Conservation (phyloP, 441 rosid species). For the Gossypium aridum region DNA sequence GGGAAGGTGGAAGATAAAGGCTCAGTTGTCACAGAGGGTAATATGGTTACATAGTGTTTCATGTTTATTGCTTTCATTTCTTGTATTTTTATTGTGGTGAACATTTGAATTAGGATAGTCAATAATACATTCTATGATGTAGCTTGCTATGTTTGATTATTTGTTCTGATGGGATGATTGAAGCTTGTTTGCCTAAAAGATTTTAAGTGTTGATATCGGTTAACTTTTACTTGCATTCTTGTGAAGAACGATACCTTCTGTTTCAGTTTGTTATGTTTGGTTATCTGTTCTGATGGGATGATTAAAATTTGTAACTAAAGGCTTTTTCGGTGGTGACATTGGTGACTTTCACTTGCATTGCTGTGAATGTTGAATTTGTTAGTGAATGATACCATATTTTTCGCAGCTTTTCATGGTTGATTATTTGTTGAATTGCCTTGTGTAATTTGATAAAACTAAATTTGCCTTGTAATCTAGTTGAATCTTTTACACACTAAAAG, state of each 20-base stretch:
- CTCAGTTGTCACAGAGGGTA: constrained; percentile 26
- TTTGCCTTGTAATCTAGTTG: too few relatives aligned
- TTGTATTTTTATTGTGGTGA: not conserved
- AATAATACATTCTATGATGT: too few relatives aligned
- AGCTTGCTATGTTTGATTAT: not conserved
- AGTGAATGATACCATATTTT: not conserved
- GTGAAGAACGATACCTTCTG: too few relatives aligned
- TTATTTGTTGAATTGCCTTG: not conserved
- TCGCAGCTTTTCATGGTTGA: not conserved
- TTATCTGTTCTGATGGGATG: too few relatives aligned
- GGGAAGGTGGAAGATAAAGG: constrained; percentile 28
- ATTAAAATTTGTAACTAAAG: not conserved
- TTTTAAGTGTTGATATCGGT: not conserved
- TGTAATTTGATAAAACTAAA: too few relatives aligned
- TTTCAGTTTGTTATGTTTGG: too few relatives aligned
- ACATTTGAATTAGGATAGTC: not conserved
- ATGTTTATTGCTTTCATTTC: not conserved
- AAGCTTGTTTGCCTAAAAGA: not conserved
- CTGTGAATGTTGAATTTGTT: not conserved
- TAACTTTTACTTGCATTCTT: not conserved
- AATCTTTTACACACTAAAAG: too few relatives aligned
- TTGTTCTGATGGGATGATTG: not conserved
- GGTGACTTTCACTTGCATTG: not conserved
- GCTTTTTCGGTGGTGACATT: not conserved
- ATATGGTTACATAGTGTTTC: constrained; percentile 34